A percentile compares a stretch with the other conserved stretches of the same genome.
Conservation (phyloP, 192 early-diverging fungal genomes). For the Linnemannia zychae region DNA sequence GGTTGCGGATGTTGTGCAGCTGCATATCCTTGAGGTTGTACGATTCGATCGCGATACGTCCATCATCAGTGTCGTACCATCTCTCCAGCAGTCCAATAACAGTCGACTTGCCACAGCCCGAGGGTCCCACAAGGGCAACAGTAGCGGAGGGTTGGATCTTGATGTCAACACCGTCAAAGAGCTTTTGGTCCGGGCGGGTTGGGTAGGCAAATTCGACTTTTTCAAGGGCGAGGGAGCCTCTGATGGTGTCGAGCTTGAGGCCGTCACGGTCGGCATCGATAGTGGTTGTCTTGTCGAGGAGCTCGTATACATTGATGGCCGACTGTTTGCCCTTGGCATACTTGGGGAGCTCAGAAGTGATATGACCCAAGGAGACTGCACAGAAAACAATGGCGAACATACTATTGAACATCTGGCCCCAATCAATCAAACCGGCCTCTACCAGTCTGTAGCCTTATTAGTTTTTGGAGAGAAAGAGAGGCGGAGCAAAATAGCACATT, state of each 20-base stretch:
- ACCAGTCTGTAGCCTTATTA: constrained; percentile 58
- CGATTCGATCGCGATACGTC: constrained; percentile 58
- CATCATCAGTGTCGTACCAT: constrained; percentile 66
- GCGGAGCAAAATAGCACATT: background rate
- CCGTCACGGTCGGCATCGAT: constrained; percentile 60
- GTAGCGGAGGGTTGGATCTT: constrained; percentile 72
- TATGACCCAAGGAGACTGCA: constrained; percentile 49
- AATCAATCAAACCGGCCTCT: constrained; percentile 14
- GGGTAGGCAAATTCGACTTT: constrained; percentile 70
- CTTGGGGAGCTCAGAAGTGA: constrained; percentile 65
- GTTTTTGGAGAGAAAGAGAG: background rate
- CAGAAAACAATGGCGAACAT: constrained; percentile 58
- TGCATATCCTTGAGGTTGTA: constrained; percentile 62
- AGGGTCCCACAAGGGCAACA: constrained; percentile 83
- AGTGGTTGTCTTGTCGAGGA: constrained; percentile 61
- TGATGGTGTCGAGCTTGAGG: constrained; percentile 38
- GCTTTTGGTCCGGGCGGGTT: constrained; percentile 68
- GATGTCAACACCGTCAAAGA: constrained; percentile 70
- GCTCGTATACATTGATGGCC: constrained; percentile 64
- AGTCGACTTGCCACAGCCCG: constrained; percentile 79
- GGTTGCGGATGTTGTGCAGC: constrained; percentile 54
- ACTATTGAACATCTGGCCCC: constrained; percentile 35
- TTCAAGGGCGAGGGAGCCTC: constrained; percentile 41
- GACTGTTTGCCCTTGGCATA: constrained; percentile 71
- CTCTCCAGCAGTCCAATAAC: constrained; percentile 72